phyloP scores from a whole-genome alignment of 306 rosid species.

The Morella rubra region DNA sequence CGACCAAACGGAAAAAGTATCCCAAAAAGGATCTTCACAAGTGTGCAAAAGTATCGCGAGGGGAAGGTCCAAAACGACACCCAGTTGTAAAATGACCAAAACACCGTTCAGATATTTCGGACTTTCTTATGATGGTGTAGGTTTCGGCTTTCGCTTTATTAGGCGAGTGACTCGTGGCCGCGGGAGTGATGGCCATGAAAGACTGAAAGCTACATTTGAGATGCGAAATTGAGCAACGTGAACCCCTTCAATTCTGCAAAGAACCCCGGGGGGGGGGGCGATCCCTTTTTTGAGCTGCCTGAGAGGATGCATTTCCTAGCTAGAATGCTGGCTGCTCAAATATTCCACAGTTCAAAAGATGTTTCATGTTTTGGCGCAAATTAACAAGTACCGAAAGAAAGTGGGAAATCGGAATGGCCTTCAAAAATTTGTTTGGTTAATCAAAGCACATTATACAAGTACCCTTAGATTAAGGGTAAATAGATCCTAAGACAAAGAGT shows the following conservation, averaged over 20 bases:
- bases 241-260: neutral
- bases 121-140: neutral
- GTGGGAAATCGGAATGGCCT: too few relatives aligned
- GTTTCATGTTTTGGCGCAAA: too few relatives aligned
- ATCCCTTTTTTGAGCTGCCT: neutral
- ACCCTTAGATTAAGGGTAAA: too few relatives aligned
- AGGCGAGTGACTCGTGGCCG: neutral
- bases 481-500: neutral
- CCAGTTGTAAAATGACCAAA: neutral
- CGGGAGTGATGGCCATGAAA: neutral
- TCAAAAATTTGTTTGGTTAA: too few relatives aligned
- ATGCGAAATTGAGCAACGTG: constrained; percentile 19
- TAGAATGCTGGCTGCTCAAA: too few relatives aligned
- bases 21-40: constrained; percentile 26
- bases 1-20: constrained; percentile 7
- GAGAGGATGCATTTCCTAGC: neutral
- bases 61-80: constrained; percentile 12
- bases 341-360: too few relatives aligned
- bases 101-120: constrained; percentile 19
- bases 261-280: too few relatives aligned
- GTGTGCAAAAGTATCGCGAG: neutral
- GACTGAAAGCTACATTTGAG: constrained; percentile 26
- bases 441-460: too few relatives aligned
- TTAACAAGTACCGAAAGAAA: too few relatives aligned
- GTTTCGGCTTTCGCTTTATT: neutral